These are phyloP conservation scores for Phaeoacremonium minimum DNA, from an alignment of 2,329 filamentous ascomycete species.

Conservation along the genomic window DNA sequence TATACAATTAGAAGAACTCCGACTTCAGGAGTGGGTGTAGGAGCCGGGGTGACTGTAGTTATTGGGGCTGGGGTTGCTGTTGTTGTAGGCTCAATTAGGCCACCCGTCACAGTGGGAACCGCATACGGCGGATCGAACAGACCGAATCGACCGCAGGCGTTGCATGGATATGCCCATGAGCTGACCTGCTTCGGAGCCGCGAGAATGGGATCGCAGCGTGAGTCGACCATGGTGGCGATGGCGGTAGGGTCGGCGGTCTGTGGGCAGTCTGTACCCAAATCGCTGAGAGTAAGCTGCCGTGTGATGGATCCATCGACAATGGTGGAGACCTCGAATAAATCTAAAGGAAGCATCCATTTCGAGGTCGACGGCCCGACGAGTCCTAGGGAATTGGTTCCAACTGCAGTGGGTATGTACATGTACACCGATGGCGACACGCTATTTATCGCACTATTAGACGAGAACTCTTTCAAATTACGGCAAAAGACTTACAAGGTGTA, in stretches of 20 bases:
- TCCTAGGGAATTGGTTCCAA: slow-evolving; percentile 23
- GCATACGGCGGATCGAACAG: slow-evolving; percentile 34
- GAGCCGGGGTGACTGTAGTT: slow-evolving; percentile 7
- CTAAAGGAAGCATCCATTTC: slow-evolving; percentile 21
- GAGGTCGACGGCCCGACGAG: slow-evolving; percentile 23
- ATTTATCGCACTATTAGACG: slow-evolving; percentile 4
- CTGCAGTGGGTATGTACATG: slow-evolving; percentile 27
- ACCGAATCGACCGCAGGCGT: slow-evolving; percentile 27
- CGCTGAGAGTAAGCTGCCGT: slow-evolving; percentile 23
- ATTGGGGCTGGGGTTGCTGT: slow-evolving; percentile 7
- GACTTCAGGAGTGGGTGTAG: slow-evolving; percentile 1
- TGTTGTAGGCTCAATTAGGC: slow-evolving; percentile 15
- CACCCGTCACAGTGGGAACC: slow-evolving; percentile 24
- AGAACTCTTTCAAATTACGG: not conserved
- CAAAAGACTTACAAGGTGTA: slow-evolving; percentile 26
- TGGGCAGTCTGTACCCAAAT: slow-evolving; percentile 28
- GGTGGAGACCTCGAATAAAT: slow-evolving; percentile 28
- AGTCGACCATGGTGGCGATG: slow-evolving; percentile 21
- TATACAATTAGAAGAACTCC: slow-evolving; percentile 7
- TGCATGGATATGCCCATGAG: slow-evolving; percentile 27
- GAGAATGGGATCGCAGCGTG: slow-evolving; percentile 26
- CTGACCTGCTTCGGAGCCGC: slow-evolving; percentile 22
- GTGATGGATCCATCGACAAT: slow-evolving; percentile 19
- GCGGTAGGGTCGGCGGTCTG: slow-evolving; percentile 16
- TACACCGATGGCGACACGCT: slow-evolving; percentile 35